Conservation (phyloP, 2,329 filamentous ascomycete species). For the Magnaporthiopsis incrustans region DNA sequence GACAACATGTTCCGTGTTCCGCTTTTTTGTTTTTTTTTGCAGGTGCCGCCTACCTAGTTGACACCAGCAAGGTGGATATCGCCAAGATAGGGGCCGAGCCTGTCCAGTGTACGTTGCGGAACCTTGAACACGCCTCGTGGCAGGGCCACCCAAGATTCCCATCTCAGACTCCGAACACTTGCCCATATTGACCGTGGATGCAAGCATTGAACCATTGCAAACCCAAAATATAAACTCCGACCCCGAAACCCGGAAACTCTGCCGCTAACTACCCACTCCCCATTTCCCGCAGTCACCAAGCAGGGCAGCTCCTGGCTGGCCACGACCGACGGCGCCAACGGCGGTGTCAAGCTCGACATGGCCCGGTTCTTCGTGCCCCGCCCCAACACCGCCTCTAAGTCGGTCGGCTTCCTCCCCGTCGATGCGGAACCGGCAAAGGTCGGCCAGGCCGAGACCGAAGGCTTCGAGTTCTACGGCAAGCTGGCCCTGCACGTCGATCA, state of each 20-base stretch:
- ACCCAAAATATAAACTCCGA: not conserved
- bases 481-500: not conserved
- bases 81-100: not conserved
- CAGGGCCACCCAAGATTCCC: not conserved
- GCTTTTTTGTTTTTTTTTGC: not conserved
- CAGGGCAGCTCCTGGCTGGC: not conserved
- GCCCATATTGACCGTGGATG: not conserved
- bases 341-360: not conserved
- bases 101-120: not conserved
- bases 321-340: not conserved
- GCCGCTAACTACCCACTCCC: not conserved
- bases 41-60: not conserved
- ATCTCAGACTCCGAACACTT: not conserved
- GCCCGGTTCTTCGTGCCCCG: not conserved
- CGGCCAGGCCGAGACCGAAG: not conserved
- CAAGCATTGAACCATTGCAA: not conserved
- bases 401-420: constrained; percentile 4
- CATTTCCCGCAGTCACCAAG: not conserved
- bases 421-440: not conserved
- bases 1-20: not conserved
- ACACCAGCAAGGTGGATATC: not conserved
- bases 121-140: not conserved
- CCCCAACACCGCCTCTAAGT: not conserved
- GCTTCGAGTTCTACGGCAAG: constrained; percentile 2
- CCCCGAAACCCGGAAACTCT: too few relatives aligned